phyloP scores from a whole-genome alignment of 495 filamentous ascomycete species.

The Alectoria sarmentosa region DNA sequence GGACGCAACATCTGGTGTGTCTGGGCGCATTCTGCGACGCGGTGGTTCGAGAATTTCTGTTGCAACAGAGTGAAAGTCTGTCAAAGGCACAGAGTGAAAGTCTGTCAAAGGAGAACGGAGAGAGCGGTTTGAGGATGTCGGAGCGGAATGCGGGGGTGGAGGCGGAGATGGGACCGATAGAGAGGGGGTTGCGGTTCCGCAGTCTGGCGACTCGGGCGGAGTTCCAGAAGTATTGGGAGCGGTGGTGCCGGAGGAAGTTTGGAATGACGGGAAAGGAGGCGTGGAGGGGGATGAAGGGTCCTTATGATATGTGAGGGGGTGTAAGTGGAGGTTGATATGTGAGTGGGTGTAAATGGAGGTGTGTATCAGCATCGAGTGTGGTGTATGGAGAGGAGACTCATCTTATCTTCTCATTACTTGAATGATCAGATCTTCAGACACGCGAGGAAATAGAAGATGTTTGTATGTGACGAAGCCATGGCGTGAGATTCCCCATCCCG shows the following conservation, averaged over 20 bases:
- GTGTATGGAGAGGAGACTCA: no score
- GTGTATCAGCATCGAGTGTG: no score
- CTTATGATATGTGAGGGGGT: conserved; percentile 2
- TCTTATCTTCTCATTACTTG: no score
- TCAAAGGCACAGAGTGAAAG: rapidly evolving
- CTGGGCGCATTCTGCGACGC: not conserved
- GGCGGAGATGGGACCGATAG: not conserved
- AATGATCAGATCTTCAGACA: no score
- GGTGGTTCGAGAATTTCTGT: not conserved
- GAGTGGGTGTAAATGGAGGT: no score
- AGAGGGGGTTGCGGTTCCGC: not conserved
- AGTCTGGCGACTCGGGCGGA: not conserved
- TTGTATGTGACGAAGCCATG: no score
- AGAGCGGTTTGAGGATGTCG: not conserved
- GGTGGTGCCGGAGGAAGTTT: not conserved
- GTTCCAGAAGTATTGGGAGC: not conserved
- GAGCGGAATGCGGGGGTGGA: not conserved
- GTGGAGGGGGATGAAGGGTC: not conserved
- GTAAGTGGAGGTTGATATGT: no score
- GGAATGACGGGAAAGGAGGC: not conserved
- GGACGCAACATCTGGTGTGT: conserved; percentile 4
- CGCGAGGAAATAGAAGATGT: no score
- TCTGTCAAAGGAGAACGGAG: not conserved
- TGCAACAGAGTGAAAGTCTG: no score
- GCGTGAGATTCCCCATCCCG: no score